Evolutionary conservation across 805 yeast species (phyloP), one percentile per base, ranked within the genome.

Genomic region (Brettanomyces bruxellensis): DNA sequence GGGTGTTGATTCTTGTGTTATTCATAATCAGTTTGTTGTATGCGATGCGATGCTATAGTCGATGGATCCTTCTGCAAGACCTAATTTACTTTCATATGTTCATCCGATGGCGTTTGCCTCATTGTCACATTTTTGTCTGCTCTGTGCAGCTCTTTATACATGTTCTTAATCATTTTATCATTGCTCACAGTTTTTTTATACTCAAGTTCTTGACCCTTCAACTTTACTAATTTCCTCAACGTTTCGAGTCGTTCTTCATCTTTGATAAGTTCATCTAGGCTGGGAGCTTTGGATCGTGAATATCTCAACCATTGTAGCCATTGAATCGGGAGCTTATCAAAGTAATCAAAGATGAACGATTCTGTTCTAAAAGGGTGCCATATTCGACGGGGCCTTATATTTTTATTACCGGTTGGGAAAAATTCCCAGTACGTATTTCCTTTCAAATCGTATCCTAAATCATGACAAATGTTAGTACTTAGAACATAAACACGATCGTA

Each of bases 371-470:
- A 59, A 11, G 87, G 86, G 47, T 81, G 79, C 46, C 81, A 72
- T 45, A 83, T 77, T 40, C 95, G 63, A 43, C 95, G 66, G 48
- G 81, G 69, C 48, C 81, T 62, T 25, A 62, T 66, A 13, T 47
- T 43, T 12, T 28, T 23, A 9, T 59, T 57, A 54, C 73, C 71
- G 49, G 77, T 79, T 25, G 75, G 67, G 44, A 72, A 70, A 62
- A 83, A 80, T 60, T 86, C 95, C 95, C 95, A 86, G 65, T 82
- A 86, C 2, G 91, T 79, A 60, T 86, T 86, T 3, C 93, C 95
- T 37, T 78, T 79, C n/a, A 87, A 68, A 57, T 86, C 95, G 57
- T 84, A 86, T 2, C 88, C 86, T 37, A 37, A 18, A 22, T 9
- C 8, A 35, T 35, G n/a, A 9, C 11, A 28, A 28, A 28, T 28